A percentile compares a stretch with the other conserved stretches of the same genome.
Conservation (phyloP, 768 basidiomycete genomes). For the Lactarius deliciosus region DNA sequence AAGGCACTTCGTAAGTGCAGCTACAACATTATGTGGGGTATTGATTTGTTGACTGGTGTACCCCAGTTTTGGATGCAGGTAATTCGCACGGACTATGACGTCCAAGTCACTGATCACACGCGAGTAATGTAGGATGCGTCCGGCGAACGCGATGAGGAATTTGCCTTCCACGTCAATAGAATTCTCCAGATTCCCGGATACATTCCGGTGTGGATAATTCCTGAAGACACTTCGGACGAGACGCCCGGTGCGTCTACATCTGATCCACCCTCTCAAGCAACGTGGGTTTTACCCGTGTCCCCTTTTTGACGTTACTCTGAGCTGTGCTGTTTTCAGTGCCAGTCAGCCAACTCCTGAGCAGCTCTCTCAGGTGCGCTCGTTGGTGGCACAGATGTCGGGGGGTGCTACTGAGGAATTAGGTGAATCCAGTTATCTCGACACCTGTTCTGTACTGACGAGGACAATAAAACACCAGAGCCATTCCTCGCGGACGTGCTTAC, state of each 20-base stretch:
- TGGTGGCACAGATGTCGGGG: constrained; percentile 46
- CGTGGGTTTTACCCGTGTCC: constrained; percentile 14
- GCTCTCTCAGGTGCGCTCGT: constrained; percentile 56
- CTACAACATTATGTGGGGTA: background rate
- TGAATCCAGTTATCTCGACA: constrained; percentile 28
- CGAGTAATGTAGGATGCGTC: constrained; percentile 57
- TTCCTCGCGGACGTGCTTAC: constrained; percentile 76
- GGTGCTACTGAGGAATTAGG: constrained; percentile 39
- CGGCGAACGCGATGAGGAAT: constrained; percentile 65
- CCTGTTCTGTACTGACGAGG: constrained; percentile 19
- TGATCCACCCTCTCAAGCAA: constrained; percentile 28
- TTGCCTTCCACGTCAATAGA: constrained; percentile 68
- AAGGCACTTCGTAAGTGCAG: constrained; percentile 73
- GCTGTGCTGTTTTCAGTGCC: constrained; percentile 14
- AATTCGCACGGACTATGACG: constrained; percentile 15
- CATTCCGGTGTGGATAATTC: constrained; percentile 54
- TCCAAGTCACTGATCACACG: constrained; percentile 2
- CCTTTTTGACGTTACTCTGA: background rate
- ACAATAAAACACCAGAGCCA: constrained; percentile 45
- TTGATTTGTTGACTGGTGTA: background rate
- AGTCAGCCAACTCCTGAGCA: constrained; percentile 56
- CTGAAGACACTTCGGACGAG: constrained; percentile 36
- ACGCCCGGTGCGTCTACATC: constrained; percentile 49
- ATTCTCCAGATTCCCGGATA: constrained; percentile 66
- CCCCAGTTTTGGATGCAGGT: constrained; percentile 88